phyloP scores from a whole-genome alignment of 306 rosid genomes.

The Quercus cerris region DNA sequence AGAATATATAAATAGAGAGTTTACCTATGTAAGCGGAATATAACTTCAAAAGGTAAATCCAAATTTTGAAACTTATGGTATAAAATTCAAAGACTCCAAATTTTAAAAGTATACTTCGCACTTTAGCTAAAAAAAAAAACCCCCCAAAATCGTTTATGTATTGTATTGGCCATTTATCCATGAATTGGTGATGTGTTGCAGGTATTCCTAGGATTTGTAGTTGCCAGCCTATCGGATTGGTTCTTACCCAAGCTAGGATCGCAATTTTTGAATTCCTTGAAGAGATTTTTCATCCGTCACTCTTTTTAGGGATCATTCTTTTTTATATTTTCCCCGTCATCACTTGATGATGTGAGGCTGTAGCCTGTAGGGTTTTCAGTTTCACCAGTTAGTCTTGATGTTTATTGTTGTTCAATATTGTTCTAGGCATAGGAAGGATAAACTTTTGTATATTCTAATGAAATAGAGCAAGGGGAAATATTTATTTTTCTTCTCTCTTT shows the following conservation, averaged over 20 bases:
- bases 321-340: neutral
- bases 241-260: constrained; percentile 5
- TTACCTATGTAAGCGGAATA: no score
- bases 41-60: no score
- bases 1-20: no score
- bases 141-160: neutral
- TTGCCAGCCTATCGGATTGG: constrained; percentile 28
- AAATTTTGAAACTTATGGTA: no score
- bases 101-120: no score
- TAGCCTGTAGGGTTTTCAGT: no score
- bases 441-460: no score
- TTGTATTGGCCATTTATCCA: neutral
- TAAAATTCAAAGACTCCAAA: no score
- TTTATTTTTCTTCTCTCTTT: no score
- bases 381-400: neutral
- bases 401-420: neutral
- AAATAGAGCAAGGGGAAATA: no score
- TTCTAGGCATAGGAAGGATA: no score
- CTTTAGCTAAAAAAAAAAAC: neutral
- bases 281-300: neutral
- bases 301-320: no score
- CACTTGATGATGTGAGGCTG: neutral
- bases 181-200: neutral
- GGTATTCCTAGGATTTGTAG: constrained; percentile 29
- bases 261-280: neutral